phyloP scores from a whole-genome alignment of 2,329 filamentous ascomycete genomes.

The Chrysoporthe deuterocubensis region DNA sequence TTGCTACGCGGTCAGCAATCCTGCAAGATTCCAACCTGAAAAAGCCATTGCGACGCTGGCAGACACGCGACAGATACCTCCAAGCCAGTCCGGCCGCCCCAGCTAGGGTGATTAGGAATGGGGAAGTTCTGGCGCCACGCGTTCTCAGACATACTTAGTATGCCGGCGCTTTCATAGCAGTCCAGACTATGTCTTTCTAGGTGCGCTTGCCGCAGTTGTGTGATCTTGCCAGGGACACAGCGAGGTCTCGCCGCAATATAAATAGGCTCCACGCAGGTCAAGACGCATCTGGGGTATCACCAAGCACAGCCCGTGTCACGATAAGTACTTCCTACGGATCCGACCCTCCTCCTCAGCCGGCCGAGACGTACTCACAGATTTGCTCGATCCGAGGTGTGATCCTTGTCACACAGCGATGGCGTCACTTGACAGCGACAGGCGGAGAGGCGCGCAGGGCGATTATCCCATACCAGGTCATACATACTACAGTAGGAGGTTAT shows the following conservation, averaged over 20 bases:
- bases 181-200: not conserved
- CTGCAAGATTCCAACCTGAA: slow-evolving; percentile 1
- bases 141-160: slow-evolving; percentile 15
- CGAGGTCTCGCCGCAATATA: slow-evolving; percentile 24
- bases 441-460: not conserved
- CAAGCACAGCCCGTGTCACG: slow-evolving; percentile 23
- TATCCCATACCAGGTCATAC: not conserved
- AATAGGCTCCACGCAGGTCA: slow-evolving; percentile 28
- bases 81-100: not conserved
- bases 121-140: slow-evolving; percentile 13
- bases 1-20: slow-evolving; percentile 10
- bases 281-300: slow-evolving; percentile 18
- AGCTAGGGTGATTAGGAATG: not conserved
- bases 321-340: not conserved
- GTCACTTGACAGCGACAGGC: not conserved
- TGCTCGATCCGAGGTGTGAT: not conserved
- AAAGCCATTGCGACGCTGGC: not conserved
- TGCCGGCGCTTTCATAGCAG: not conserved
- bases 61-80: not conserved
- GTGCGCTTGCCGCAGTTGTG: slow-evolving; percentile 12
- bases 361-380: not conserved
- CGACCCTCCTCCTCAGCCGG: not conserved
- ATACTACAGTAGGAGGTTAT: not conserved
- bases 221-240: slow-evolving; percentile 17
- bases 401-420: too few species aligned